These are phyloP conservation scores for Gynandropsis gynandra DNA, from an alignment of 345 rosid genomes.

Conservation along the genomic window DNA sequence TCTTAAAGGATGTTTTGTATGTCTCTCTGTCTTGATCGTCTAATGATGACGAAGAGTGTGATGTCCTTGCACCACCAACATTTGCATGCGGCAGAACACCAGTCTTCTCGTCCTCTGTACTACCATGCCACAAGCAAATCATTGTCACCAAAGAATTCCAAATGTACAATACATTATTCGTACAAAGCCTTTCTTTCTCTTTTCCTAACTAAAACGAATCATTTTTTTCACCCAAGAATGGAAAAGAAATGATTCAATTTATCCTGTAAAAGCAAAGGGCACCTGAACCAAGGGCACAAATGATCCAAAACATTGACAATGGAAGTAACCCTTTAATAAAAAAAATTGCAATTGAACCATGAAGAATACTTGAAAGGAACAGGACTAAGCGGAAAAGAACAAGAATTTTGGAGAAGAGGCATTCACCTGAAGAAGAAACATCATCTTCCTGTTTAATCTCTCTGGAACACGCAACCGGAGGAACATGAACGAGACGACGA, in stretches of 20 bases:
- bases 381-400: neutral
- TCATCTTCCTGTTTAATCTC: conserved; percentile 51
- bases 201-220: neutral
- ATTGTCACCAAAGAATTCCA: neutral
- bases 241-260: neutral
- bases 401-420: conserved; percentile 10
- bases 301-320: neutral
- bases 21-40: conserved; percentile 30
- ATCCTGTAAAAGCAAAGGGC: neutral
- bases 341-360: neutral
- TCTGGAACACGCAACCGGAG: conserved; percentile 36
- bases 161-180: neutral
- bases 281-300: neutral
- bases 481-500: conserved; percentile 23
- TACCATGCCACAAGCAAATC: conserved; percentile 22
- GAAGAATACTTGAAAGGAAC: neutral
- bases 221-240: neutral
- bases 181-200: neutral
- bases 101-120: conserved; percentile 42
- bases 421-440: conserved; percentile 47
- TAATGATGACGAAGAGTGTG: conserved; percentile 17
- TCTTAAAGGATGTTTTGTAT: conserved; percentile 47
- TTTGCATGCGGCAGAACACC: conserved; percentile 28
- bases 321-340: neutral
- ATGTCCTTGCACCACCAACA: conserved; percentile 16